Conservation (phyloP, 345 rosid species). For the Eucalyptus coolabah region DNA sequence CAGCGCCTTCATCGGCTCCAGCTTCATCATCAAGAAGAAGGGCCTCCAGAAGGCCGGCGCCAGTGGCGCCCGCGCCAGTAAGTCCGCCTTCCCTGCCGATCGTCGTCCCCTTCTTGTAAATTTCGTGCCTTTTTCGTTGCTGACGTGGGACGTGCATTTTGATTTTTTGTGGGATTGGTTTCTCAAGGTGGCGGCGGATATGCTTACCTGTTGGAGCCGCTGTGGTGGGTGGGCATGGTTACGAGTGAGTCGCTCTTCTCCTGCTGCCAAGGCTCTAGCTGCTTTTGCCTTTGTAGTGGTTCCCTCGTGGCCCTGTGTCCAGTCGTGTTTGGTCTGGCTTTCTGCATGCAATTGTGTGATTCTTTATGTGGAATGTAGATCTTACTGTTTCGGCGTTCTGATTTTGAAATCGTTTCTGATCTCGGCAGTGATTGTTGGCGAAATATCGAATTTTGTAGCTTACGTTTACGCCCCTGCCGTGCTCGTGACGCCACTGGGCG, state of each 20-base stretch:
- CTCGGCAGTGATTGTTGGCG: slow-evolving; percentile 63
- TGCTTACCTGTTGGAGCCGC: slow-evolving; percentile 66
- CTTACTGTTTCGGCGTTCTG: background rate
- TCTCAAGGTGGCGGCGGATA: slow-evolving; percentile 63
- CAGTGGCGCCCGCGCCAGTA: slow-evolving; percentile 64
- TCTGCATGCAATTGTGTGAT: background rate
- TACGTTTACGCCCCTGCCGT: slow-evolving; percentile 76
- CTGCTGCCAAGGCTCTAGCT: background rate
- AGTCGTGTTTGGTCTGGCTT: background rate
- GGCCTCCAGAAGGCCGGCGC: slow-evolving; percentile 56
- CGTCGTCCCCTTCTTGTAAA: background rate
- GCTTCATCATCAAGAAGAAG: slow-evolving; percentile 82
- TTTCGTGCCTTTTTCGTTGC: background rate
- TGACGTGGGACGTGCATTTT: background rate
- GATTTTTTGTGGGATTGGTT: background rate
- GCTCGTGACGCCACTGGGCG: slow-evolving; percentile 72
- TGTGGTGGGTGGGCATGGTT: slow-evolving; percentile 86
- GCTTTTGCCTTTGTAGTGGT: background rate
- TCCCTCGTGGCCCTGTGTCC: background rate
- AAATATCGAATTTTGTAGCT: slow-evolving; percentile 58
- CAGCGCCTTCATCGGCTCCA: slow-evolving; percentile 73
- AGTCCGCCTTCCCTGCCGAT: background rate
- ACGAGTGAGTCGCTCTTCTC: slow-evolving; percentile 37
- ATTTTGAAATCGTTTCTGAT: background rate
- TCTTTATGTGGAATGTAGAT: background rate